phyloP scores from a whole-genome alignment of 208 protist genomes.

The Paratrypanosoma confusum region DNA sequence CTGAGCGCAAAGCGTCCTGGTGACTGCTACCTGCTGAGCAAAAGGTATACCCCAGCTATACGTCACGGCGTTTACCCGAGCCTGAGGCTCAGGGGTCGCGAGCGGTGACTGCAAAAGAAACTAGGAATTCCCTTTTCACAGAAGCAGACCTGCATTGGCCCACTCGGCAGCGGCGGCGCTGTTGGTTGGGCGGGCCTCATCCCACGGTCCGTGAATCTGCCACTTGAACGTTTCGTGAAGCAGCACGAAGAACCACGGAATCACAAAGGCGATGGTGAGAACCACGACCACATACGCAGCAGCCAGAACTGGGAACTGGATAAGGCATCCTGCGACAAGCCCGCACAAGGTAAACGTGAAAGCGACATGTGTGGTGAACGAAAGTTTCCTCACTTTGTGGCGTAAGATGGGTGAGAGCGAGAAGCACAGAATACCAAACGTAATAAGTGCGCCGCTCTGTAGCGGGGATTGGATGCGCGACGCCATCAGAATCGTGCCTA shows the following conservation, averaged over 20 bases:
- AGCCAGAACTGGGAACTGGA: conserved; percentile 42
- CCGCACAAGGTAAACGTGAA: conserved; percentile 56
- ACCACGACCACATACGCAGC: conserved; percentile 42
- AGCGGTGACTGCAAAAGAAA: too few species aligned
- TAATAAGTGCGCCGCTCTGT: conserved; percentile 61
- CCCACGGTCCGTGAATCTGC: conserved; percentile 88
- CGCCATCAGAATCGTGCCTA: conserved; percentile 74
- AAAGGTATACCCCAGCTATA: too few species aligned
- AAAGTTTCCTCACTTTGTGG: conserved; percentile 46
- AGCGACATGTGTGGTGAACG: conserved; percentile 47
- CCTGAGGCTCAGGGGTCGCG: too few species aligned
- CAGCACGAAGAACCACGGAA: conserved; percentile 69
- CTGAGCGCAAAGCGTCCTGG: too few species aligned
- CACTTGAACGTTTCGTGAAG: conserved; percentile 70
- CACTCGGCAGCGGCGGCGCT: conserved; percentile 83
- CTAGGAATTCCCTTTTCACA: too few species aligned
- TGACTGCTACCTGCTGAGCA: too few species aligned
- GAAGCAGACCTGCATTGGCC: conserved; percentile 73
- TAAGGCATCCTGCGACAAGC: conserved; percentile 33
- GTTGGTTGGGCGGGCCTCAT: conserved; percentile 88
- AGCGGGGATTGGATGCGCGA: conserved; percentile 60
- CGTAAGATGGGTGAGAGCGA: conserved; percentile 67
- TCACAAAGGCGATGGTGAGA: conserved; percentile 46
- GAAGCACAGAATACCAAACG: conserved; percentile 81
- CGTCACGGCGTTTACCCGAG: too few species aligned